Conservation (phyloP, 2,329 filamentous ascomycete species). For the Orbilia brochopaga region DNA sequence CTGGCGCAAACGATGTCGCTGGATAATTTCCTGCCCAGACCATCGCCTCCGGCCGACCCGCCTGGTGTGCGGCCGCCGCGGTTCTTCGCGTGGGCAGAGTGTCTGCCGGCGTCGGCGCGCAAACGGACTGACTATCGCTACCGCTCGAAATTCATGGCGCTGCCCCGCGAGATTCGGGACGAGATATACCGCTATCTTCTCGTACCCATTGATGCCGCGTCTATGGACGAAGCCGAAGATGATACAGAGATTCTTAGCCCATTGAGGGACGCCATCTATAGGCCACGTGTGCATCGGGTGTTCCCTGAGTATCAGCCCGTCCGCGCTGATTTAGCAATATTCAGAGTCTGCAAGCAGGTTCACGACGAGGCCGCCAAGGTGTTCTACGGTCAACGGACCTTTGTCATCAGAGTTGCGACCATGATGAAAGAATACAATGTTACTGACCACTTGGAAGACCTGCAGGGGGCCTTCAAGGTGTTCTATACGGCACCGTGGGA, state of each 20-base stretch:
- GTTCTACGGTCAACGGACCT: conserved; percentile 19
- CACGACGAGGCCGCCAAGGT: conserved; percentile 21
- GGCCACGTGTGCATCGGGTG: too few species aligned
- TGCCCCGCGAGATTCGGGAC: conserved; percentile 36
- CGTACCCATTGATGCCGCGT: conserved; percentile 5
- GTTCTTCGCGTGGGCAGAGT: too few species aligned
- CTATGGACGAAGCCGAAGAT: background rate
- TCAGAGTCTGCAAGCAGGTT: conserved; percentile 20
- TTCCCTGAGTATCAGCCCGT: conserved; percentile 1
- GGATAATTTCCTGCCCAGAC: too few species aligned
- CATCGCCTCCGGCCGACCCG: too few species aligned
- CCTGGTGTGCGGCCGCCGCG: too few species aligned
- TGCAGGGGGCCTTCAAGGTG: conserved; percentile 2
- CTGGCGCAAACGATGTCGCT: too few species aligned
- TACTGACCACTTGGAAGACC: conserved; percentile 6
- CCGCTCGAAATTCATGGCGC: conserved; percentile 12
- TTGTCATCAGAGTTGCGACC: conserved; percentile 12
- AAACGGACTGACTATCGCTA: too few species aligned
- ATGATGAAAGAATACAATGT: background rate
- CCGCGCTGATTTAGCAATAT: conserved; percentile 7
- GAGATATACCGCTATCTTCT: conserved; percentile 19
- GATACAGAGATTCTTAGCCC: too few species aligned
- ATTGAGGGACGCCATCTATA: background rate
- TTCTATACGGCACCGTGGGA: conserved; percentile 2
- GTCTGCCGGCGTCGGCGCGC: too few species aligned